Conservation (phyloP, 1,139 yeast species). For the Taphrina populina region DNA sequence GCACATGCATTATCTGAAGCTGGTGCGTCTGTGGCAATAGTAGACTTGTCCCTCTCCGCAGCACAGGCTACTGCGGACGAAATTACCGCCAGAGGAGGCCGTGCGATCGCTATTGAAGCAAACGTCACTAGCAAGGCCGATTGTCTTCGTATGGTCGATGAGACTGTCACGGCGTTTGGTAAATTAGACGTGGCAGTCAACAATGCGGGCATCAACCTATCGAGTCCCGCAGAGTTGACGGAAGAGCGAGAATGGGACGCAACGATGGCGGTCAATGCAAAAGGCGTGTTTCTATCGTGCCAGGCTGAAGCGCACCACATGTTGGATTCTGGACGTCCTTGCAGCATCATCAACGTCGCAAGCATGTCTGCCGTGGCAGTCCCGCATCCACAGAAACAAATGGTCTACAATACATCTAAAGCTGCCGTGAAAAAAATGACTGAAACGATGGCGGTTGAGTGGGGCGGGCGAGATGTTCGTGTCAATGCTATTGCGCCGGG, state of each 20-base stretch:
- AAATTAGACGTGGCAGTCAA: conserved; percentile 87
- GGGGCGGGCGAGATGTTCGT: conserved; percentile 57
- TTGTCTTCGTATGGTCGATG: conserved; percentile 80
- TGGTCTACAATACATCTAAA: conserved; percentile 60
- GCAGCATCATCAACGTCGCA: conserved; percentile 65
- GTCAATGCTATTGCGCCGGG: conserved; percentile 61
- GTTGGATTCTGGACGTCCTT: conserved; percentile 55
- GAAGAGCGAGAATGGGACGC: conserved; percentile 26
- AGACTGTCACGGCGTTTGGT: conserved; percentile 84
- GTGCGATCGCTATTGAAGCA: conserved; percentile 47
- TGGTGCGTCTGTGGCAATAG: conserved; percentile 76
- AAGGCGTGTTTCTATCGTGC: conserved; percentile 72
- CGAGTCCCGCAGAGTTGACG: conserved; percentile 44
- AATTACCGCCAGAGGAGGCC: conserved; percentile 58
- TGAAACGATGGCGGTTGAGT: conserved; percentile 58
- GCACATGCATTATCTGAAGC: conserved; percentile 87
- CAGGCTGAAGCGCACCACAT: conserved; percentile 73
- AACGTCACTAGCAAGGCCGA: conserved; percentile 44
- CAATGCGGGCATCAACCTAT: conserved; percentile 82
- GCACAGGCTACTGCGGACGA: conserved; percentile 63
- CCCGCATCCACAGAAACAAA: conserved; percentile 65
- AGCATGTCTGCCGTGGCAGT: conserved; percentile 67
- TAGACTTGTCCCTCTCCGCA: conserved; percentile 59
- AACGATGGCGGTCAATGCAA: conserved; percentile 64
- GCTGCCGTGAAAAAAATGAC: conserved; percentile 60